Evolutionary conservation across 129 eudicot species (phyloP), one percentile per base, ranked within the genome.

Genomic region (Scalesia atractyloides): DNA sequence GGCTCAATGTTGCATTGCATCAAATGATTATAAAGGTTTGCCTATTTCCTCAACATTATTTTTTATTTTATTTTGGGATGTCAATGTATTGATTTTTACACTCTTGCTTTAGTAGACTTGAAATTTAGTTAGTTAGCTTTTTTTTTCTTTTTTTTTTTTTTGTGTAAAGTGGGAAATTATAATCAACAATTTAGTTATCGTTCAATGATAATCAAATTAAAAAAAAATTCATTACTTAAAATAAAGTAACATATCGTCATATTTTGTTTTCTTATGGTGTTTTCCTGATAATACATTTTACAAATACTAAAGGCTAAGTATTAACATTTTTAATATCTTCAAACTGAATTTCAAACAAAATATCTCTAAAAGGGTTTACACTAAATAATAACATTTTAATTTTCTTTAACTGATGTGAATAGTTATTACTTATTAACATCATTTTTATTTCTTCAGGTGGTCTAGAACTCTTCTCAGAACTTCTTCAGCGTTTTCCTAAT

Each of bases 11-110:
- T 88, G 91, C 63, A 81, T 94, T 84, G 89, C 96, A 36, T 82
- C 99, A 66, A 94, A 90, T 80, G 97, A 94, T 84, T 94, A 94
- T 80, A 94, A 90, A 94, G 99, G 99, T 90, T 65, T 15, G 75
- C 9, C 41, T 43, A 9, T 76, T 58, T 73, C 14, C 18, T 61
- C 64, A 72, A 66, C 7, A 52, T 33, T 26, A 50, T n/a, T n/a
- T n/a, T n/a, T n/a, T n/a, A 39, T 15, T 78, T 53, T 80, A 58
- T 64, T 81, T 52, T 22, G 52, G 51, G 66, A 41, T 79, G n/a
- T 33, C 54, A 48, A 26, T 30, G 26, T 47, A 4, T 22, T 17
- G 63, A 12, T 1, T 30, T 39, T 65, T 64, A 64, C 69, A 41
- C 33, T 64, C 17, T 64, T 64, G 69, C 69, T 37, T 39, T 64